Conservation (phyloP, 2,329 filamentous ascomycete species). For the Colletotrichum coccodes region DNA sequence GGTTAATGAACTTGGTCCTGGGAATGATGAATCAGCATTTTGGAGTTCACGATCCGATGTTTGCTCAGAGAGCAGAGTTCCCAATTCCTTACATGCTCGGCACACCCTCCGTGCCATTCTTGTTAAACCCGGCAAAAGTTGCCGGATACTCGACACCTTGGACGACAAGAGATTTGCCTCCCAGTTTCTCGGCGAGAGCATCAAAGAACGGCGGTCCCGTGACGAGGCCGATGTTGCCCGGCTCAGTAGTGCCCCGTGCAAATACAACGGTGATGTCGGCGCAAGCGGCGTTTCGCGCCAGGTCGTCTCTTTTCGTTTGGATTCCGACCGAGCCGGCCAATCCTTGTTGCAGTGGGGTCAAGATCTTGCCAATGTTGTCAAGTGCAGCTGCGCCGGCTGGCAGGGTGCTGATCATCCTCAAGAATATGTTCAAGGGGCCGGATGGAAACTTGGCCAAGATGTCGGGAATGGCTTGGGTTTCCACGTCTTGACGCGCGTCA, state of each 20-base stretch:
- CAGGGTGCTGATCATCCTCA: conserved; percentile 23
- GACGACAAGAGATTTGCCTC: conserved; percentile 32
- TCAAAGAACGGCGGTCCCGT: conserved; percentile 39
- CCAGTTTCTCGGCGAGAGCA: conserved; percentile 31
- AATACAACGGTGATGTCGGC: conserved; percentile 42
- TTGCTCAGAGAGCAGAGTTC: too few species aligned
- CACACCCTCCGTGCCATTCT: conserved; percentile 34
- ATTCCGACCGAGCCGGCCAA: conserved; percentile 33
- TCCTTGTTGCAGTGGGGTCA: conserved; percentile 28
- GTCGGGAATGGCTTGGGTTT: conserved; percentile 17
- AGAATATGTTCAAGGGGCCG: conserved; percentile 20
- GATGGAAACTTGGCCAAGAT: conserved; percentile 18
- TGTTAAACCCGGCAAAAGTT: conserved; percentile 39
- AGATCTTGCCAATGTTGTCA: conserved; percentile 4
- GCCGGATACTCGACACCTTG: conserved; percentile 42
- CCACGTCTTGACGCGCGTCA: neutral
- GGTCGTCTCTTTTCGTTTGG: conserved; percentile 10
- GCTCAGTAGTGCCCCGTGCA: conserved; percentile 43
- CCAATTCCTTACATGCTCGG: conserved; percentile 39
- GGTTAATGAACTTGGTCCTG: conserved; percentile 45
- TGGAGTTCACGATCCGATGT: too few species aligned
- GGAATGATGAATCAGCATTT: neutral
- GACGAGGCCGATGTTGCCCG: conserved; percentile 40
- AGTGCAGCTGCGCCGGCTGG: conserved; percentile 21
- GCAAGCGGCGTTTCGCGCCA: conserved; percentile 35